Evolutionary conservation across 2,329 filamentous ascomycete species (phyloP).

Genomic region (Cercospora berteroae): DNA sequence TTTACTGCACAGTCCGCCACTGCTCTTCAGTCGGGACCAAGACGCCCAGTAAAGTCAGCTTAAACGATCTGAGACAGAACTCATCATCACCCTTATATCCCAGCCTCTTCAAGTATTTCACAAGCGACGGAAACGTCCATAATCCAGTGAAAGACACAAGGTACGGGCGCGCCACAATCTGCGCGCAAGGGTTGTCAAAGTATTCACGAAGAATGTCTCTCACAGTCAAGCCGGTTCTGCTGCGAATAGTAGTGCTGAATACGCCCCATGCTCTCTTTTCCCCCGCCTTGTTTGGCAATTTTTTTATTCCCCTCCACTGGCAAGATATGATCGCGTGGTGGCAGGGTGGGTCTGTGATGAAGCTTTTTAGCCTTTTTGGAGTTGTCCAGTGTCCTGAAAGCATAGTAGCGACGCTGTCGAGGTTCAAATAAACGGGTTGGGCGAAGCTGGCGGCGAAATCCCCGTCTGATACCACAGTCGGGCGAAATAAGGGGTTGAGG

Average conservation of each 20-base stretch:
- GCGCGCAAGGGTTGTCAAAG: background rate
- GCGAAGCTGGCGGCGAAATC: background rate
- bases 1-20: background rate
- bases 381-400: background rate
- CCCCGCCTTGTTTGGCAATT: background rate
- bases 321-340: background rate
- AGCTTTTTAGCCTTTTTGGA: background rate
- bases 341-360: background rate
- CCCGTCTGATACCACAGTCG: background rate
- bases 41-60: background rate
- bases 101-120: background rate
- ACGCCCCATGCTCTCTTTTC: background rate
- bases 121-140: background rate
- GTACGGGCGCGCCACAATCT: background rate
- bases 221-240: background rate
- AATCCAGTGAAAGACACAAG: background rate
- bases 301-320: background rate
- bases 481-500: background rate
- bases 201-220: background rate
- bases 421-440: fast-evolving
- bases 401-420: background rate
- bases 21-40: background rate
- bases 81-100: background rate
- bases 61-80: background rate
- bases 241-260: background rate